phyloP scores from a whole-genome alignment of 2,329 filamentous ascomycete genomes.

The Botrytis galanthina region DNA sequence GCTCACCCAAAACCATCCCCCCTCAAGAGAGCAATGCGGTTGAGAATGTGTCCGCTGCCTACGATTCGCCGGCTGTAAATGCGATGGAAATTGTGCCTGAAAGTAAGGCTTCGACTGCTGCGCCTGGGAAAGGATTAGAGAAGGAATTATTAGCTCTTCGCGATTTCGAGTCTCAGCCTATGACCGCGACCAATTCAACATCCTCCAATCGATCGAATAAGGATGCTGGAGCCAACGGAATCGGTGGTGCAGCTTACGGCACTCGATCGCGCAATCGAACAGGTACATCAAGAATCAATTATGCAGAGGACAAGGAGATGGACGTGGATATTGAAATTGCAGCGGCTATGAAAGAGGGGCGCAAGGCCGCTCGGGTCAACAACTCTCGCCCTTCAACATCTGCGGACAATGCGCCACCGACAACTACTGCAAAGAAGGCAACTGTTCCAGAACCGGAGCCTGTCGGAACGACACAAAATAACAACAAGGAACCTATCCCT shows the following conservation, averaged over 20 bases:
- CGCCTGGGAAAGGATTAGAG: slow-evolving; percentile 24
- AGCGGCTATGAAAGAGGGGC: slow-evolving; percentile 53
- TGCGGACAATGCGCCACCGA: slow-evolving; percentile 26
- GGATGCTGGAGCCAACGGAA: slow-evolving; percentile 41
- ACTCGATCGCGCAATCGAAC: slow-evolving; percentile 90
- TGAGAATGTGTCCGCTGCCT: slow-evolving; percentile 20
- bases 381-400: slow-evolving; percentile 17
- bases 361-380: slow-evolving; percentile 52
- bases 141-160: slow-evolving; percentile 23
- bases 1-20: slow-evolving; percentile 24
- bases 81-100: slow-evolving; percentile 19
- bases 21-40: slow-evolving; percentile 27
- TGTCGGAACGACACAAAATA: slow-evolving; percentile 31
- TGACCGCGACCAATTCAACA: slow-evolving; percentile 49
- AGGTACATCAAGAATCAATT: slow-evolving; percentile 80
- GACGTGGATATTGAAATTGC: slow-evolving; percentile 83
- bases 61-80: slow-evolving; percentile 24
- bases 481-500: slow-evolving; percentile 50
- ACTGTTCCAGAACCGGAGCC: slow-evolving; percentile 35
- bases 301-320: slow-evolving; percentile 89
- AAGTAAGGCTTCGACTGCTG: slow-evolving; percentile 16
- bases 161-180: slow-evolving; percentile 43
- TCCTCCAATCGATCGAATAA: slow-evolving; percentile 49
- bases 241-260: slow-evolving; percentile 60
- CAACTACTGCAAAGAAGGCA: slow-evolving; percentile 43